Base-by-base conservation (phyloP, 2,329 filamentous ascomycete genomes). In the Teratosphaeria viscida region DNA sequence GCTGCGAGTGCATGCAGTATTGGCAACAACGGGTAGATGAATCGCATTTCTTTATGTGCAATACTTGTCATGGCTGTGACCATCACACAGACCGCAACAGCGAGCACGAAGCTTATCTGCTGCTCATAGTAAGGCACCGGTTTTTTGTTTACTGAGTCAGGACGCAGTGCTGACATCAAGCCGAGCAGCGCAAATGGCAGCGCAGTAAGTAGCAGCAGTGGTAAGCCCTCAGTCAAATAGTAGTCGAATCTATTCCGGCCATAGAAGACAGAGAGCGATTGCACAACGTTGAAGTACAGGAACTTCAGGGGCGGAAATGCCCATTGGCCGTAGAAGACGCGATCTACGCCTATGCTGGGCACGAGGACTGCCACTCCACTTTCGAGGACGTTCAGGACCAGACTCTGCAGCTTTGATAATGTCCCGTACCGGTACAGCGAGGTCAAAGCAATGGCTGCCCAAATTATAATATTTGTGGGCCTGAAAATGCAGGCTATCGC, bases 41-140 rank as follows among this genome's bases (percentile, higher is more conserved):
- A 99, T 68, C 94, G 90, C 67, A 96, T 89, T 79, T 99, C 94
- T 73, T 99, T 99, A 77, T 99, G 94, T 1, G 90, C 85, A 65
- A 97, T 89, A 54, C 89, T 70, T 1, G 90, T 95, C 37, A 97
- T 81, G 2, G 79, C 73, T 1, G 76, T 71, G 10, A 88, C 75
- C 60, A 86, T 88, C 58, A 86, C 63, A 52, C 87, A 79, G 7
- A 83, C 78, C 34, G 69, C 61, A 6, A 79, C 78, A 10, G 84
- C 79, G 8, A 92, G 75, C 39, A 81, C 79, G 58, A 78, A 79
- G 57, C 61, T 56, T 8, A 59, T 66, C 34, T 65, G 60, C 2
- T 59, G 59, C 37, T 64, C 57, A 16, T 57, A 54, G 57, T 58
- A 62, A 16, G 57, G 58, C n/a, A 57, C 16, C 57, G 65, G 60